Conservation (phyloP, 1,139 yeast genomes). For the Magnusiomyces ingens region DNA sequence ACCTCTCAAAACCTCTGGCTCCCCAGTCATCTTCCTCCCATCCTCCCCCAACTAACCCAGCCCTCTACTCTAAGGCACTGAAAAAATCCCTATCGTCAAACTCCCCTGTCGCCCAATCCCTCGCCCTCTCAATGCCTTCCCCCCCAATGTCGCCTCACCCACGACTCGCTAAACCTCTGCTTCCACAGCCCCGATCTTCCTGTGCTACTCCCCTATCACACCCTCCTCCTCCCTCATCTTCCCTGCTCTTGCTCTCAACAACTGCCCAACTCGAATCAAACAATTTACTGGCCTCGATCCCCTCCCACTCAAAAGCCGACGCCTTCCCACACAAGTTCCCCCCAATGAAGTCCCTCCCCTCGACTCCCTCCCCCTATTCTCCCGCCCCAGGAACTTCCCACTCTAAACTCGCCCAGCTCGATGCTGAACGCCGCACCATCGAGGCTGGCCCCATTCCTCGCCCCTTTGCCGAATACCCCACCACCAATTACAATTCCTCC, state of each 20-base stretch:
- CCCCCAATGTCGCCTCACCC: not conserved
- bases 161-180: not conserved
- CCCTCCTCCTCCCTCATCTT: not conserved
- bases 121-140: not conserved
- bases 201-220: not conserved
- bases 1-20: not conserved
- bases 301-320: not conserved
- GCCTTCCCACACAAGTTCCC: slow-evolving; percentile 3
- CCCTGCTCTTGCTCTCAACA: not conserved
- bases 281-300: not conserved
- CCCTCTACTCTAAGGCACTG: slow-evolving; percentile 3
- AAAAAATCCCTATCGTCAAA: not conserved
- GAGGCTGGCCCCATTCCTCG: not conserved
- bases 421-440: not conserved
- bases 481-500: not conserved
- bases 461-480: not conserved
- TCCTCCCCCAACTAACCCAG: not conserved
- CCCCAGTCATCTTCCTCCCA: not conserved
- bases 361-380: not conserved
- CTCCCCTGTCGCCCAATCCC: not conserved
- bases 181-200: too few species aligned
- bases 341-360: not conserved
- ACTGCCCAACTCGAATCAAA: not conserved
- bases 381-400: slow-evolving; percentile 1
- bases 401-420: not conserved